Conservation (phyloP, 1,284 basidiomycete genomes). For the Cryptococcus sp. region DNA sequence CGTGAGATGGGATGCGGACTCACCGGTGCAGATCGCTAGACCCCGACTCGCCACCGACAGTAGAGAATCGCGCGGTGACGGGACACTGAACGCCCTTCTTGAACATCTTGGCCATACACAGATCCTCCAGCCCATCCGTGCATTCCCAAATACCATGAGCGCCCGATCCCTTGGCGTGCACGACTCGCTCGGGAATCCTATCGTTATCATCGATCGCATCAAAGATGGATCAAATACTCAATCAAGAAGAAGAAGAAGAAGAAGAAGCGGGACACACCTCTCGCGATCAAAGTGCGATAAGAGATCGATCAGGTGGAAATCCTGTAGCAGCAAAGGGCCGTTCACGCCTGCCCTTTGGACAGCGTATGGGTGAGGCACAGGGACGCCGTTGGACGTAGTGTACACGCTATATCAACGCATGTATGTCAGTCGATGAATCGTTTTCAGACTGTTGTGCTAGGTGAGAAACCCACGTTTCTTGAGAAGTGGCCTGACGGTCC, state of each 20-base stretch:
- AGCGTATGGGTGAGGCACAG: constrained; percentile 63
- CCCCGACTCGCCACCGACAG: constrained; percentile 71
- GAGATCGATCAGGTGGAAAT: constrained; percentile 85
- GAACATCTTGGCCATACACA: constrained; percentile 74
- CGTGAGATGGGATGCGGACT: background rate
- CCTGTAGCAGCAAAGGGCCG: constrained; percentile 85
- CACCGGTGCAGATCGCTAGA: constrained; percentile 81
- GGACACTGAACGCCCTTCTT: constrained; percentile 69
- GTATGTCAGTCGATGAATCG: background rate
- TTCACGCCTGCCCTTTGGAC: constrained; percentile 71
- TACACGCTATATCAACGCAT: constrained; percentile 56
- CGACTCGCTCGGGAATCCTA: constrained; percentile 86
- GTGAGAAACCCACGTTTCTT: constrained; percentile 24
- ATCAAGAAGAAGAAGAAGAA: background rate
- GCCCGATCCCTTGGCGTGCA: constrained; percentile 61
- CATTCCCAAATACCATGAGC: constrained; percentile 91
- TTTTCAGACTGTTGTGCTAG: background rate
- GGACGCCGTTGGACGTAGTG: constrained; percentile 81
- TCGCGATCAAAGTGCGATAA: constrained; percentile 90
- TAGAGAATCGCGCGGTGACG: constrained; percentile 54
- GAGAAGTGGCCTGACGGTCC: constrained; percentile 30
- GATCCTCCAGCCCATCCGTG: constrained; percentile 77
- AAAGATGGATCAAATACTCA: background rate
- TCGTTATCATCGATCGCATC: constrained; percentile 1
- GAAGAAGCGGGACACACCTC: constrained; percentile 55